These are phyloP conservation scores for Chlamydomonas urium DNA, from an alignment of 139 green algal genomes.

Conservation along the genomic window DNA sequence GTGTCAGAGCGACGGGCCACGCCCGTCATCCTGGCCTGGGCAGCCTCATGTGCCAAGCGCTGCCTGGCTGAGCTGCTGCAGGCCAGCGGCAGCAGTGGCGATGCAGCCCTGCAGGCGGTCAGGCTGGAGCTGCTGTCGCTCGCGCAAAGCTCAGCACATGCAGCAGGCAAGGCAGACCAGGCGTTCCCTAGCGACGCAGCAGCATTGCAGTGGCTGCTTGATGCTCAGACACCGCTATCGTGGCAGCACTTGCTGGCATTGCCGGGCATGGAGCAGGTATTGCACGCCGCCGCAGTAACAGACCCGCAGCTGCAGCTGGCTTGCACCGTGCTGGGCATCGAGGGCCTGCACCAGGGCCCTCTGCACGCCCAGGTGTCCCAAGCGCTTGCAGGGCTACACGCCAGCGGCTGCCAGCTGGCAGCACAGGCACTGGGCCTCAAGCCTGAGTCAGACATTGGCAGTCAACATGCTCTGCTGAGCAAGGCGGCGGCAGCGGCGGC, in stretches of 20 bases:
- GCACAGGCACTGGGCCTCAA: neutral
- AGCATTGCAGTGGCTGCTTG: neutral
- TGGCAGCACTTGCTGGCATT: neutral
- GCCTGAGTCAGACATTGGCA: neutral
- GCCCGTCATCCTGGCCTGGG: conserved; percentile 11
- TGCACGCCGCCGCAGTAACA: neutral
- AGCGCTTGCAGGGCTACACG: neutral
- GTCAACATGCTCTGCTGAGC: neutral
- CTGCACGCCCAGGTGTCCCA: neutral
- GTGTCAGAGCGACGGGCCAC: neutral
- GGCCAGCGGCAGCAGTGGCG: neutral
- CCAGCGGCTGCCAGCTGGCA: neutral
- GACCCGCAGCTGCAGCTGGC: neutral
- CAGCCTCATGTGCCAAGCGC: neutral
- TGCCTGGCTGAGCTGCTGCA: neutral
- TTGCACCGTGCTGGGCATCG: neutral
- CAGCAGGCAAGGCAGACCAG: neutral
- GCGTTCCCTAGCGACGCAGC: neutral
- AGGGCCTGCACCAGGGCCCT: neutral
- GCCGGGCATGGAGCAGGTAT: neutral
- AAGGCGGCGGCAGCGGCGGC: neutral
- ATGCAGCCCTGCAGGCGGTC: neutral
- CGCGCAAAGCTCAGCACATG: neutral
- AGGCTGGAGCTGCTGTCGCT: neutral
- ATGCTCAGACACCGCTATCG: neutral